These are phyloP conservation scores for Fraxinus paxiana DNA, from an alignment of 305 asterid species.

Conservation along the genomic window DNA sequence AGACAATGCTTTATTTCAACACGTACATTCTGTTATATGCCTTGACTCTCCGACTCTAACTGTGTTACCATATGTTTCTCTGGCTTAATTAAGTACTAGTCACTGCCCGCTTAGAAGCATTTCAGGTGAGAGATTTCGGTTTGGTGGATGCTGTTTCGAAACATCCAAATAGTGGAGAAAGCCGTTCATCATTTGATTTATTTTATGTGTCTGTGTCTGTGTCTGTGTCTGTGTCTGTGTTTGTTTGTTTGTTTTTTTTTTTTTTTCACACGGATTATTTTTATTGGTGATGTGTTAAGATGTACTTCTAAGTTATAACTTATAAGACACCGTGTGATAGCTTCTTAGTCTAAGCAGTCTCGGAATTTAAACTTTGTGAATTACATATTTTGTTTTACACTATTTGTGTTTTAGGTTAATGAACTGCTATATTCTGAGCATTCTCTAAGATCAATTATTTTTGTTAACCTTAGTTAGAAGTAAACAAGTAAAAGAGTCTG, in stretches of 20 bases:
- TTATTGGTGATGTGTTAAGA: not conserved
- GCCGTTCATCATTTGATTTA: not conserved
- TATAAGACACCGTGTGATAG: not conserved
- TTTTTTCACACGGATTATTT: not conserved
- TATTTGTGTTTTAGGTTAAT: not conserved
- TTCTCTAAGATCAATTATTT: not conserved
- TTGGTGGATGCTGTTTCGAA: not conserved
- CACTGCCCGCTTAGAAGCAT: not conserved
- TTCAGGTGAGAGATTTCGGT: not conserved
- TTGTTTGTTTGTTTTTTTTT: too few species aligned
- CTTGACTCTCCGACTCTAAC: not conserved
- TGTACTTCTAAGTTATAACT: not conserved
- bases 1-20: constrained; percentile 15
- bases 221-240: too few species aligned
- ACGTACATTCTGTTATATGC: not conserved
- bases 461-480: not conserved
- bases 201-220: too few species aligned
- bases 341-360: not conserved
- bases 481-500: constrained; percentile 10
- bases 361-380: not conserved
- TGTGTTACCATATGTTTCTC: not conserved
- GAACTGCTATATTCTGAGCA: not conserved
- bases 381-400: not conserved
- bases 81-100: not conserved
- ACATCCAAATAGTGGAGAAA: not conserved